Evolutionary conservation across 2,329 filamentous ascomycete genomes (phyloP), one percentile per base, ranked within the genome.

Genomic region (Chaetomiaceae sp.): DNA sequence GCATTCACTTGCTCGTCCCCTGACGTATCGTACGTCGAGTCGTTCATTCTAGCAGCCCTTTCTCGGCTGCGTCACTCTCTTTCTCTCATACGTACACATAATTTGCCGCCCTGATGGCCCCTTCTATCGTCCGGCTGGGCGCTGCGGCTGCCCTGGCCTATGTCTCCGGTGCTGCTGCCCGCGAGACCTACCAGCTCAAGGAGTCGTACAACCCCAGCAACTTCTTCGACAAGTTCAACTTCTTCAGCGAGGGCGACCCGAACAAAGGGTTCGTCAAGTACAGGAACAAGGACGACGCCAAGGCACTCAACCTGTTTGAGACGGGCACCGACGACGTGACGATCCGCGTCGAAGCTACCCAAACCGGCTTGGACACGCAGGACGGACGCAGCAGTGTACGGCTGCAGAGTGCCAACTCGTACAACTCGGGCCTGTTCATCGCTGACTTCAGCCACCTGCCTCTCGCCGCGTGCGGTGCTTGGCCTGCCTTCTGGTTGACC

Each of bases 371-470:
- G n/a, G n/a, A n/a, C n/a, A n/a, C n/a, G n/a, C 36, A 40, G 39
- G 46, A 43, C 6, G 57, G 62, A 34, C 68, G 75, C 17, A 66
- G 65, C 52, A 85, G 81, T 55, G 78, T 89, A 24, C 75, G 85
- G 30, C 62, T 89, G 14, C 75, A 79, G 51, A 85, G 81, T 60
- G 80, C 73, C 48, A 71, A 73, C 39, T 61, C 65, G 6, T 89
- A 84, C 67, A 78, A 72, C 51, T 72, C 79, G 47, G 84, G 82
- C 20, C 76, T 88, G 22, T 75, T 88, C 57, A 78, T 89, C 35
- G 70, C 83, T 36, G 80, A 87, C 59, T 77, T 88, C 53, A 71
- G 68, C 12, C 83, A 88, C 57, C 80, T 89, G 67, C 84, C 85
- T 24, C 71, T 69, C 45, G 72, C 74, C 9, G 68, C 72, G 35